phyloP scores from a whole-genome alignment of 495 filamentous ascomycete genomes.

The Neurospora tetraspora region DNA sequence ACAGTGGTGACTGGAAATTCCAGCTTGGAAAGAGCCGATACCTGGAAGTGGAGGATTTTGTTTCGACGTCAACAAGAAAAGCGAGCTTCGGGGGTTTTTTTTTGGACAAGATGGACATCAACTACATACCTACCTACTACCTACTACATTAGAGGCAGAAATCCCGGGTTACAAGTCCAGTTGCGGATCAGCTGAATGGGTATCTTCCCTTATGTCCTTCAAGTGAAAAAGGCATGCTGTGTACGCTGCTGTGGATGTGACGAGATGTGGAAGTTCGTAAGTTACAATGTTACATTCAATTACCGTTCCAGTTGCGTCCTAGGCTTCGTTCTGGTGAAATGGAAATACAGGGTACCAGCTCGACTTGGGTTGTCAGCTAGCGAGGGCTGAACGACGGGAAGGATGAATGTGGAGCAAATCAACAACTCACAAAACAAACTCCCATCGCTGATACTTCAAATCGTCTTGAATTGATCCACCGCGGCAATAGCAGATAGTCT shows the following conservation, averaged over 20 bases:
- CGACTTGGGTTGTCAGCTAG: neutral
- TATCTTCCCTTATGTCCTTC: no score
- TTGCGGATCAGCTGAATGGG: no score
- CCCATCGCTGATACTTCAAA: neutral
- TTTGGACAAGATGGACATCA: neutral
- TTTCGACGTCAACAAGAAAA: neutral
- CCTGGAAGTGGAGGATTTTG: neutral
- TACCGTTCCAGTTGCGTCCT: no score
- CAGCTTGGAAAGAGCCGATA: neutral
- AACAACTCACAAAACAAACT: neutral
- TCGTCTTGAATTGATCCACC: neutral
- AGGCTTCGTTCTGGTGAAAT: no score
- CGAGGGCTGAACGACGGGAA: neutral
- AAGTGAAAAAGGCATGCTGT: no score
- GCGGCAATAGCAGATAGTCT: neutral
- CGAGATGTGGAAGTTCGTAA: neutral
- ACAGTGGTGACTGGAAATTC: no score
- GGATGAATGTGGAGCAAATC: neutral
- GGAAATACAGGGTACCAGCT: neutral
- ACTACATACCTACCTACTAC: neutral
- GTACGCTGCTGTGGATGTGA: neutral
- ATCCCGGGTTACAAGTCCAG: no score
- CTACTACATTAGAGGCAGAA: neutral
- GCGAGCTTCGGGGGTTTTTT: neutral
- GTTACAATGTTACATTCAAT: no score